Evolutionary conservation across 306 rosid species (phyloP).

Genomic region (Pterocarpus macrocarpus): DNA sequence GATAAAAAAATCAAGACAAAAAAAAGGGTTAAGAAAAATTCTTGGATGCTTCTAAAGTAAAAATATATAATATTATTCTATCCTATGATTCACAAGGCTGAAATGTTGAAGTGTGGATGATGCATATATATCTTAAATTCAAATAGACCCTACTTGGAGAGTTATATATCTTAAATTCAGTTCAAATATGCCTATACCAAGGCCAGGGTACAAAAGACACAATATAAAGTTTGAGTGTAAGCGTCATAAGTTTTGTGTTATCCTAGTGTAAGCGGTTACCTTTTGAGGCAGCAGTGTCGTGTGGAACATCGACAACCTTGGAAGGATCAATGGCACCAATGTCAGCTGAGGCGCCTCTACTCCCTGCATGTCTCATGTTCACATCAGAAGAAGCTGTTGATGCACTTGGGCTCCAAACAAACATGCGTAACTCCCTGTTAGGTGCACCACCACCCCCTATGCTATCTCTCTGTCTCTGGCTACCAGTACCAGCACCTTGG

Average conservation of each 20-base stretch:
- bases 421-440: conserved; percentile 68
- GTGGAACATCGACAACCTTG: conserved; percentile 47
- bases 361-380: conserved; percentile 59
- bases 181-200: too few relatives aligned
- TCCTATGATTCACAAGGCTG: too few relatives aligned
- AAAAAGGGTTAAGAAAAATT: too few relatives aligned
- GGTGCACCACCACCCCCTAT: neutral
- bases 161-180: too few relatives aligned
- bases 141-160: too few relatives aligned
- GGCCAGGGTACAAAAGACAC: neutral
- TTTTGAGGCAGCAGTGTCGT: conserved; percentile 48
- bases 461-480: conserved; percentile 52
- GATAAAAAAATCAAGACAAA: too few relatives aligned
- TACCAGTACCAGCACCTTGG: conserved; percentile 9
- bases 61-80: too few relatives aligned
- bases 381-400: conserved; percentile 65
- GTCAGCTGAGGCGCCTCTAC: conserved; percentile 53
- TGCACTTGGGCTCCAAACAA: conserved; percentile 69
- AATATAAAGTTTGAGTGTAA: neutral
- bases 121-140: too few relatives aligned
- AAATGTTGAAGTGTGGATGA: too few relatives aligned
- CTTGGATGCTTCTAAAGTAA: too few relatives aligned
- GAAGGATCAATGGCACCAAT: conserved; percentile 52
- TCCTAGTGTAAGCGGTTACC: conserved; percentile 40
- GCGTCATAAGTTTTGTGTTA: neutral